Conservation (phyloP, 805 yeast species). For the Zygosaccharomyces lentus region DNA sequence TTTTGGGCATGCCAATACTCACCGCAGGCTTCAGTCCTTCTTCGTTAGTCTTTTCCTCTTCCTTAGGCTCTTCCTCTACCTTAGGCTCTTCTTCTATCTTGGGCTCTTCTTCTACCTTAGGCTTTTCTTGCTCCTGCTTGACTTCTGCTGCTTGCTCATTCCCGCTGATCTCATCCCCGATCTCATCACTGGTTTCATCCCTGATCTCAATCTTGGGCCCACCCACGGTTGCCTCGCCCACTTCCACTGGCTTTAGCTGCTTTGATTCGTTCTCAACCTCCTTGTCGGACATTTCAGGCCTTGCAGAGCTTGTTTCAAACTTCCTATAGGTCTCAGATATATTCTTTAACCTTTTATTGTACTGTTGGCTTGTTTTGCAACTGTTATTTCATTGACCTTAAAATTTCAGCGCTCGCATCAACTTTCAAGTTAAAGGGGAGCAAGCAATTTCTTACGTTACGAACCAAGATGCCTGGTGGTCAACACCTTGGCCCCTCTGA, state of each 20-base stretch:
- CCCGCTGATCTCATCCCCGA: too few species aligned
- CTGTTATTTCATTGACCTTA: neutral
- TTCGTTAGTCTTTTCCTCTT: constrained; percentile 12
- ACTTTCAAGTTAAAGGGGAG: neutral
- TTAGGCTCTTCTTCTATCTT: neutral
- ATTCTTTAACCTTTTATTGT: neutral
- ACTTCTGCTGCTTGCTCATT: too few species aligned
- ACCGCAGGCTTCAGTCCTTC: neutral
- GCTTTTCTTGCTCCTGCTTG: neutral
- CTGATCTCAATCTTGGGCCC: constrained; percentile 1
- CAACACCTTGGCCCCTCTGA: too few species aligned
- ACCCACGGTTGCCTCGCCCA: neutral
- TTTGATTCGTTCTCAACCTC: constrained; percentile 6
- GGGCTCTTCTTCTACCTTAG: neutral
- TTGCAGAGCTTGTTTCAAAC: neutral
- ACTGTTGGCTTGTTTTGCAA: neutral
- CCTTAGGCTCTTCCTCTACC: neutral
- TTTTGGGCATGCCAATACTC: constrained; percentile 1
- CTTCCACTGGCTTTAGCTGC: constrained; percentile 4
- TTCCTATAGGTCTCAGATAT: neutral
- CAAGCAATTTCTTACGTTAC: too few species aligned
- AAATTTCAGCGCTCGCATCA: neutral
- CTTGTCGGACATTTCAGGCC: constrained; percentile 3
- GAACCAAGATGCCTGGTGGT: too few species aligned
- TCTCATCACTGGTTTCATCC: neutral